Base-by-base conservation (phyloP, 2,329 filamentous ascomycete species). In the Neopestalotiopsis rosae region DNA sequence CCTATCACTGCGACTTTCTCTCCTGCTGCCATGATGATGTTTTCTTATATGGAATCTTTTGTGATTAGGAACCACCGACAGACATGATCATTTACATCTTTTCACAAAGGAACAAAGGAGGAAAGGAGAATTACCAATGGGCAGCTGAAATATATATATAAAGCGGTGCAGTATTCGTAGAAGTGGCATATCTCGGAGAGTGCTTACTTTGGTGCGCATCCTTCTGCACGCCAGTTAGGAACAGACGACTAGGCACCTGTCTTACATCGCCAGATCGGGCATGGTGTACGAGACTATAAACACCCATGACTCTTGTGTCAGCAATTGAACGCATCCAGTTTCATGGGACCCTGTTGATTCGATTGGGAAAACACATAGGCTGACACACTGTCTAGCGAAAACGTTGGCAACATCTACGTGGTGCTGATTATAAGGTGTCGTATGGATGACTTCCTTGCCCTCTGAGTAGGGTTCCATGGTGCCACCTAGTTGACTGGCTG, bases 1-100 rank as follows among this genome's bases (percentile, higher is more conserved):
- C 72, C 72, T 14, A 80, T 66, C 6, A 79, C 74, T 2, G 69
- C 65, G 13, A 70, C 65, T 65, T 38, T 63, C 32, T 34, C 20
- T n/a, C 6, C 20, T 63, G 24, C 34, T 7, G 34, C 12, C 61
- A 63, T 63, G 10, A 10, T 34, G 57, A 17, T 6, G 9, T 24
- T 52, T n/a, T 52, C 7, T 52, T 52, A 10, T 7, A 1, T 17
- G n/a, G 20, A 17, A n/a, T n/a, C 20, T 20, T n/a, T n/a, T n/a
- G 45, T 0, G 9, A 20, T 9, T 20, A n/a, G n/a, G 9, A n/a
- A 9, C 7, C 45, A 12, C 2, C 14, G 9, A 52, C 4, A n/a
- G n/a, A 4, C 17, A 52, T 52, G 45, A 24, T 24, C 17, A 24
- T 52, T 10, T 52, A 9, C 17, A n/a, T 20, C 17, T 9, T 52